Percentiles rank a stretch among this genome's conserved stretches.
Evolutionary conservation across 2,329 filamentous ascomycete genomes (phyloP).

Genomic region (Sordariomycetes sp.): DNA sequence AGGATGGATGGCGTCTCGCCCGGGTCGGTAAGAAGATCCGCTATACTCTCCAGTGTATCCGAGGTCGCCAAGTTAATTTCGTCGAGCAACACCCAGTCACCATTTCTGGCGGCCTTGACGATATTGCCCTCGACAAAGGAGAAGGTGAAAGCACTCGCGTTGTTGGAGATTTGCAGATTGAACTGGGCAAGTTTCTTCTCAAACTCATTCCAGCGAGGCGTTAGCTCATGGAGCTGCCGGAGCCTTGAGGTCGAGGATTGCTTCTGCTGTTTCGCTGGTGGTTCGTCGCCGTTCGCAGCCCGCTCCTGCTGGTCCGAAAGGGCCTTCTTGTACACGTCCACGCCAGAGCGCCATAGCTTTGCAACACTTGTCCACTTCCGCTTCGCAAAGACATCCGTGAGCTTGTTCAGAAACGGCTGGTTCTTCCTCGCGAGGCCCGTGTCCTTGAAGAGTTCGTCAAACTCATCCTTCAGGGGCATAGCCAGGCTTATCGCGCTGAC

Average conservation of each 20-base stretch:
- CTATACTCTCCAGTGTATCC: conserved; percentile 88
- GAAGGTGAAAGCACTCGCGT: conserved; percentile 75
- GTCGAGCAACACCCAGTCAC: conserved; percentile 93
- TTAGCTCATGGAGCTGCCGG: conserved; percentile 45
- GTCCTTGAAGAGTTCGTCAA: conserved; percentile 76
- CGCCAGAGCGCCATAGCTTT: conserved; percentile 78
- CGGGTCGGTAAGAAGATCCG: conserved; percentile 70
- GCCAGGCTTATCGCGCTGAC: conserved; percentile 83
- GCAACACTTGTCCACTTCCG: conserved; percentile 81
- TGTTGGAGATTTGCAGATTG: conserved; percentile 64
- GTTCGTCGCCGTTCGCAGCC: conserved; percentile 16
- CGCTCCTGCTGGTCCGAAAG: conserved; percentile 50
- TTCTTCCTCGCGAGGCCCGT: conserved; percentile 83
- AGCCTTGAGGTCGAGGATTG: conserved; percentile 42
- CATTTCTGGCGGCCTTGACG: conserved; percentile 88
- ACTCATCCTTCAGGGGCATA: conserved; percentile 85
- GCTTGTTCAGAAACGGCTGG: conserved; percentile 69
- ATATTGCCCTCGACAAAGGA: conserved; percentile 94
- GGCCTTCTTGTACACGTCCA: conserved; percentile 74
- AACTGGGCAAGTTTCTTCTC: conserved; percentile 64
- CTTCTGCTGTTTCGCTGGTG: conserved; percentile 33
- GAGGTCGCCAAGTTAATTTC: conserved; percentile 95
- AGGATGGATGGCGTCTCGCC: conserved; percentile 70
- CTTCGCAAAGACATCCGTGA: conserved; percentile 69
- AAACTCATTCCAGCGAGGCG: conserved; percentile 71